phyloP scores from a whole-genome alignment of 2,329 filamentous ascomycete species.

The Penicillium occitanis region DNA sequence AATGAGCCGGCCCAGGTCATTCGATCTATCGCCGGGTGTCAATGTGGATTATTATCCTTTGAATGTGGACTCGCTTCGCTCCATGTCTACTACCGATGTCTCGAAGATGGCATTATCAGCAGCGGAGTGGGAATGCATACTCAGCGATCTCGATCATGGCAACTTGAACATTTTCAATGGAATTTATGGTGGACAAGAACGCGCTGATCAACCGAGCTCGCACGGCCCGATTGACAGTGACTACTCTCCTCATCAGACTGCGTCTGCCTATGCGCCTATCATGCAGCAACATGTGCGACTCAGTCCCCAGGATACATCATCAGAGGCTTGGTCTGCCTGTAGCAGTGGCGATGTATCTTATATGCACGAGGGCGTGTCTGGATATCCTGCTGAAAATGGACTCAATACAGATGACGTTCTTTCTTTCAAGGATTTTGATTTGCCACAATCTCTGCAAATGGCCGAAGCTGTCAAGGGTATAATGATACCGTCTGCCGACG shows the following conservation, averaged over 20 bases:
- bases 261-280: slow-evolving; percentile 4
- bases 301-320: slow-evolving; percentile 37
- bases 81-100: slow-evolving; percentile 48
- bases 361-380: slow-evolving; percentile 52
- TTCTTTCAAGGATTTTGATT: slow-evolving; percentile 11
- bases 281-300: slow-evolving; percentile 14
- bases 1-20: slow-evolving; percentile 23
- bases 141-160: slow-evolving; percentile 76
- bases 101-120: slow-evolving; percentile 53
- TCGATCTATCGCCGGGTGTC: slow-evolving; percentile 25
- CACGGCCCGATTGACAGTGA: slow-evolving; percentile 33
- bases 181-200: slow-evolving; percentile 48
- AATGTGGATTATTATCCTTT: slow-evolving; percentile 62
- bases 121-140: slow-evolving; percentile 77
- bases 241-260: slow-evolving; percentile 4
- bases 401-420: slow-evolving; percentile 29
- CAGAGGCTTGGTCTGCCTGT: slow-evolving; percentile 41
- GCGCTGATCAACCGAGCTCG: slow-evolving; percentile 36
- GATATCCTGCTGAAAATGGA: slow-evolving; percentile 59
- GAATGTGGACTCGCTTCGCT: slow-evolving; percentile 30
- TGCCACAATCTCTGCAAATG: slow-evolving; percentile 32
- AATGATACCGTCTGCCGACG: slow-evolving; percentile 37
- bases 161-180: slow-evolving; percentile 71
- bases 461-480: slow-evolving; percentile 39
- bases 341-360: slow-evolving; percentile 37